phyloP scores from a whole-genome alignment of 768 basidiomycete species.

The Lactarius trivialis region DNA sequence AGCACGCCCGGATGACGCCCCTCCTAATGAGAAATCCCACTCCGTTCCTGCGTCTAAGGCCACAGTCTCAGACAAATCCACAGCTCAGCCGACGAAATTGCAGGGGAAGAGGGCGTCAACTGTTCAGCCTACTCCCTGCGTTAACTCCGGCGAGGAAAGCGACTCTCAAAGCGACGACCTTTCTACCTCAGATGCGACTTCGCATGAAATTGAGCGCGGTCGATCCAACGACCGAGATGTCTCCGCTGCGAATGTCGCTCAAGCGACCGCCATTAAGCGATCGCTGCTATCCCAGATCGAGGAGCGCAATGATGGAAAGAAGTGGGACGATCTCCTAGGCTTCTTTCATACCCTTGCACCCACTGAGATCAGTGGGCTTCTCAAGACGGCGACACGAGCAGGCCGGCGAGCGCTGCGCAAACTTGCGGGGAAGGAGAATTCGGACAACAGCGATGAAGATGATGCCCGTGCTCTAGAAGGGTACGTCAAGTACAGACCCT shows the following conservation, averaged over 20 bases:
- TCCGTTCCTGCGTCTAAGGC: neutral
- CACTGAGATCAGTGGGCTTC: neutral
- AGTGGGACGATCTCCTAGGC: neutral
- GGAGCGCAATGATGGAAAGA: neutral
- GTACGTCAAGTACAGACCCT: neutral
- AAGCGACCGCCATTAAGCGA: neutral
- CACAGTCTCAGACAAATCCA: neutral
- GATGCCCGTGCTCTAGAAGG: neutral
- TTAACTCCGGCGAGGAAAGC: neutral
- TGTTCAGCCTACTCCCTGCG: neutral
- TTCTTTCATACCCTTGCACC: neutral
- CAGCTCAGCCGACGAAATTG: neutral
- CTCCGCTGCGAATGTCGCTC: neutral
- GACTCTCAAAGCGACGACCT: neutral
- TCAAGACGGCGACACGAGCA: neutral
- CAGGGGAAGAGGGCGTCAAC: neutral
- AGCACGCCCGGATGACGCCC: no score
- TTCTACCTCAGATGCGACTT: neutral
- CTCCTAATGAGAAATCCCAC: neutral
- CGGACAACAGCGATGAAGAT: neutral
- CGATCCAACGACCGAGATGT: neutral
- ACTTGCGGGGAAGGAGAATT: neutral
- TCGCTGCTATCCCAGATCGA: neutral
- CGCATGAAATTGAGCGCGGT: no score
- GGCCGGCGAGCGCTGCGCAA: neutral